Evolutionary conservation across 2,329 filamentous ascomycete genomes (phyloP).

Genomic region (Cadophora malorum): DNA sequence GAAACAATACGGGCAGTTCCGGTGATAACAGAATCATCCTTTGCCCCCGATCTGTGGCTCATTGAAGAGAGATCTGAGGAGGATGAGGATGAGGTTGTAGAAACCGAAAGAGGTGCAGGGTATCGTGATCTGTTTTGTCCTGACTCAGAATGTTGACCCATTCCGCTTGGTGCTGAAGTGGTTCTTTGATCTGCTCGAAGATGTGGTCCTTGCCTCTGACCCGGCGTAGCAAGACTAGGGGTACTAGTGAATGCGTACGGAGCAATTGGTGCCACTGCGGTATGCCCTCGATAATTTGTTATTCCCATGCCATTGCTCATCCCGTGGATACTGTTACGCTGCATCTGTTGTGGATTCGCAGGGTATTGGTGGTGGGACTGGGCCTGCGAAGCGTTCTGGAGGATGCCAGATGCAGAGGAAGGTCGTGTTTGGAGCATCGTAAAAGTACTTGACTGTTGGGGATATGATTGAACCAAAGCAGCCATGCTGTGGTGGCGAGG

Average conservation of each 20-base stretch:
- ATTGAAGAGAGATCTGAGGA: conserved; percentile 46
- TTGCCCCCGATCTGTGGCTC: conserved; percentile 53
- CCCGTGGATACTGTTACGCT: conserved; percentile 58
- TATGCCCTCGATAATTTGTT: conserved; percentile 60
- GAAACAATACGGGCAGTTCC: conserved; percentile 43
- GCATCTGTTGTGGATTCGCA: conserved; percentile 50
- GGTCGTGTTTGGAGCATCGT: conserved; percentile 79
- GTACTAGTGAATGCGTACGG: conserved; percentile 79
- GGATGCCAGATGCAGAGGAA: conserved; percentile 64
- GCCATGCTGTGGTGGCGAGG: conserved; percentile 67
- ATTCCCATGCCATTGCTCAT: conserved; percentile 54
- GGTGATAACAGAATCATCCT: conserved; percentile 59
- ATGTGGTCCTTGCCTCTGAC: conserved; percentile 50
- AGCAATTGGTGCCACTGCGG: conserved; percentile 64
- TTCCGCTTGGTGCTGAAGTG: conserved; percentile 55
- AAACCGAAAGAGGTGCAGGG: conserved; percentile 58
- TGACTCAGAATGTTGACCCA: conserved; percentile 49
- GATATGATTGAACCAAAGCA: conserved; percentile 82
- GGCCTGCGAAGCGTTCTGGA: conserved; percentile 44
- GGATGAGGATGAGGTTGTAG: conserved; percentile 47
- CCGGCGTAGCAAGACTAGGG: conserved; percentile 64
- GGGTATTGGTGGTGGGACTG: conserved; percentile 55
- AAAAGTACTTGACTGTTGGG: conserved; percentile 75
- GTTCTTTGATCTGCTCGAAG: conserved; percentile 62
- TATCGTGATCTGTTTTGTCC: conserved; percentile 50